Evolutionary conservation across 371 early-diverging fungal species (phyloP).

Genomic region (Circinella umbellata): DNA sequence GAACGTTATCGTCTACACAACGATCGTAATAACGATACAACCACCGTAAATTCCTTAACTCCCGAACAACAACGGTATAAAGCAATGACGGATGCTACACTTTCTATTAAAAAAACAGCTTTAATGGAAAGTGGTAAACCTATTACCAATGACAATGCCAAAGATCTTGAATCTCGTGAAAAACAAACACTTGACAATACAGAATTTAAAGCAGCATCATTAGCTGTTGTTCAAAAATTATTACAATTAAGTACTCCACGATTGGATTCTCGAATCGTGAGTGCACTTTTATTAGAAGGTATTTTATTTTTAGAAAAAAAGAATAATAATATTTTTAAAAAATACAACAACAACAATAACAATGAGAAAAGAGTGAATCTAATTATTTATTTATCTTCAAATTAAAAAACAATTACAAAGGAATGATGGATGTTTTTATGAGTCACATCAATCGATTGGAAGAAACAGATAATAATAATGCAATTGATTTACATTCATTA

Average conservation of each 20-base stretch:
- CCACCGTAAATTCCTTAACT: not conserved
- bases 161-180: not conserved
- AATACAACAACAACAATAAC: too few relatives aligned
- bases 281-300: constrained; percentile 53
- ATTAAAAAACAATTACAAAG: constrained; percentile 11
- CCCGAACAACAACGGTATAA: not conserved
- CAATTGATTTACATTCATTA: not conserved
- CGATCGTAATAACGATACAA: not conserved
- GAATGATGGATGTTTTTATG: constrained; percentile 56
- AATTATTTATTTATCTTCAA: too few relatives aligned
- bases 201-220: constrained; percentile 44
- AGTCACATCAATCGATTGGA: constrained; percentile 41
- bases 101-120: not conserved
- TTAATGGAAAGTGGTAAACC: not conserved
- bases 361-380: too few relatives aligned
- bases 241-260: constrained; percentile 43
- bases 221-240: constrained; percentile 43
- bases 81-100: not conserved
- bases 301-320: not conserved
- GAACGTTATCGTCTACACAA: not conserved
- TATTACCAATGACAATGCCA: not conserved
- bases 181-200: constrained; percentile 6
- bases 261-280: constrained; percentile 48
- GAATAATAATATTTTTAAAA: too few relatives aligned
- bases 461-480: not conserved